Evolutionary conservation across 2,329 filamentous ascomycete species (phyloP).

Genomic region (Neopestalotiopsis rosae): DNA sequence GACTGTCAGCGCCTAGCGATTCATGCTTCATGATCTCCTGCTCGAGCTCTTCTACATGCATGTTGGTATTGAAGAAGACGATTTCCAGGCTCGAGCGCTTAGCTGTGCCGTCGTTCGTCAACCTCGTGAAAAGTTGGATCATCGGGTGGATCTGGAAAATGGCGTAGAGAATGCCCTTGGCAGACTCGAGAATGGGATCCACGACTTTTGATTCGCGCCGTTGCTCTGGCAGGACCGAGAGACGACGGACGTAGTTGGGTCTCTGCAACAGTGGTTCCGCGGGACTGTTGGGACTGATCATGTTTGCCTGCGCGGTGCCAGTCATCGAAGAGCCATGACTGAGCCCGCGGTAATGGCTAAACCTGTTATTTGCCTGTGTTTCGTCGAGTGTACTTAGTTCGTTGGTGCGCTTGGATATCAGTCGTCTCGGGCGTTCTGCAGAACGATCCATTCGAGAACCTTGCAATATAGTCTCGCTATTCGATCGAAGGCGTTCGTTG

Average conservation of each 20-base stretch:
- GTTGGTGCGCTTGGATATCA: constrained; percentile 63
- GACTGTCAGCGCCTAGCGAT: constrained; percentile 54
- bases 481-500: constrained; percentile 71
- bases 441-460: constrained; percentile 53
- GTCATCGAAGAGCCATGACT: constrained; percentile 75
- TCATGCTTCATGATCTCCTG: constrained; percentile 69
- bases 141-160: constrained; percentile 72
- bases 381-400: constrained; percentile 69
- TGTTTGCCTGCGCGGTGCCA: constrained; percentile 44
- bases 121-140: constrained; percentile 68
- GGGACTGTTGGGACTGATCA: constrained; percentile 63
- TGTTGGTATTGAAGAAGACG: constrained; percentile 71
- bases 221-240: constrained; percentile 68
- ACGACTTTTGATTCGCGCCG: constrained; percentile 65
- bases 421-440: constrained; percentile 62
- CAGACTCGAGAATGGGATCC: constrained; percentile 67
- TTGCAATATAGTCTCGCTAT: constrained; percentile 66
- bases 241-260: constrained; percentile 66
- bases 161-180: constrained; percentile 70
- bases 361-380: constrained; percentile 65
- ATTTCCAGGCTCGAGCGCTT: constrained; percentile 70
- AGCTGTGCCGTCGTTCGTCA: constrained; percentile 64
- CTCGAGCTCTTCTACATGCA: constrained; percentile 69
- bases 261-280: constrained; percentile 62
- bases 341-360: constrained; percentile 70